These are phyloP conservation scores for Hibiscus mutabilis DNA, from an alignment of 345 rosid genomes.

Conservation along the genomic window DNA sequence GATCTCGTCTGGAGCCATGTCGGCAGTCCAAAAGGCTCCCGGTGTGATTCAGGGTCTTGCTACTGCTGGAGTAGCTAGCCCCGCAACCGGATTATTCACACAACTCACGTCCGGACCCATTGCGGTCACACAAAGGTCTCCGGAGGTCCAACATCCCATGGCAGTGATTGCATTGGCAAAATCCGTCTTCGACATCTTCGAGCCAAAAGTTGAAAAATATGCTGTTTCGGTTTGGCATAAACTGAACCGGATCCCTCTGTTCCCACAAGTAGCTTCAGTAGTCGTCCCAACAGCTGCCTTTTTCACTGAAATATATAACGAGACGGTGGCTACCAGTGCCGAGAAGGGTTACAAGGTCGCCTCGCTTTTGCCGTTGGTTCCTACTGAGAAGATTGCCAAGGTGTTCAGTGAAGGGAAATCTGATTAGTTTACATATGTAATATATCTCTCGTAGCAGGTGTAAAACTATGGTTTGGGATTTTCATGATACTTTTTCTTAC, in stretches of 20 bases:
- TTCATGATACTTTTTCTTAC: background rate
- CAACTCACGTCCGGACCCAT: background rate
- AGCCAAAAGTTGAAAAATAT: conserved; percentile 77
- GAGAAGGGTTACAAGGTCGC: conserved; percentile 79
- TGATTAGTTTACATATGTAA: background rate
- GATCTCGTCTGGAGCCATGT: conserved; percentile 50
- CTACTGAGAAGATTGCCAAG: conserved; percentile 73
- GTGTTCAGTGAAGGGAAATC: conserved; percentile 38
- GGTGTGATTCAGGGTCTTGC: conserved; percentile 33
- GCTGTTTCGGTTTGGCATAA: conserved; percentile 78
- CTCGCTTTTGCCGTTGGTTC: conserved; percentile 73
- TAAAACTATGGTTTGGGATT: background rate
- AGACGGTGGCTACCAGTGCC: conserved; percentile 55
- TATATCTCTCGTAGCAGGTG: background rate
- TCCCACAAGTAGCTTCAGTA: conserved; percentile 73
- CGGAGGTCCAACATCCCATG: conserved; percentile 43
- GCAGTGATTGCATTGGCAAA: conserved; percentile 62
- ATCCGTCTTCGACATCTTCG: conserved; percentile 51
- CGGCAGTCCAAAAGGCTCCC: conserved; percentile 43
- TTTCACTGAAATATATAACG: conserved; percentile 77
- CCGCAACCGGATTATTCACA: background rate
- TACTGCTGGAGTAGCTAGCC: conserved; percentile 8
- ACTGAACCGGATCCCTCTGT: conserved; percentile 68
- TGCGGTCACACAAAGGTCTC: background rate
- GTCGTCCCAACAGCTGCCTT: conserved; percentile 71